A percentile compares a stretch with the other conserved stretches of the same genome.
Evolutionary conservation across 75 land plant genomes (phyloP).

Genomic region (Picea glauca): DNA sequence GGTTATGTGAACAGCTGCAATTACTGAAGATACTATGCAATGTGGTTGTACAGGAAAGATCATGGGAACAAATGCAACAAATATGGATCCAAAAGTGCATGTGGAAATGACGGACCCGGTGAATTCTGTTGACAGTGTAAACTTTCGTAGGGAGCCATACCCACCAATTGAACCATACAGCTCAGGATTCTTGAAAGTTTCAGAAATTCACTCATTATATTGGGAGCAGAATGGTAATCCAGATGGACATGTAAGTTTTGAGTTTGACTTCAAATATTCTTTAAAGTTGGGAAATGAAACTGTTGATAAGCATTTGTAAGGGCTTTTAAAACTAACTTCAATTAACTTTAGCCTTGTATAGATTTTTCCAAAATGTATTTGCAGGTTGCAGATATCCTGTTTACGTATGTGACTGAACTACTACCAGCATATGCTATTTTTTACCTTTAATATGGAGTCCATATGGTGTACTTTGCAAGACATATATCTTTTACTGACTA

Average conservation of each 20-base stretch:
- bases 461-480: neutral
- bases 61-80: neutral
- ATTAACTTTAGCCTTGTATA: neutral
- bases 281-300: neutral
- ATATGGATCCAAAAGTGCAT: slow-evolving; percentile 1
- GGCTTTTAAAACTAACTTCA: neutral
- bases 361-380: neutral
- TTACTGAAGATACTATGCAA: neutral
- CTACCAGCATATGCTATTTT: neutral
- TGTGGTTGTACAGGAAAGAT: neutral
- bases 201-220: slow-evolving; percentile 80
- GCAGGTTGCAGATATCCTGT: neutral
- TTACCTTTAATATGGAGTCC: neutral
- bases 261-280: neutral
- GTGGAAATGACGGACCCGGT: neutral
- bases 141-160: slow-evolving; percentile 29
- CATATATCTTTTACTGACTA: neutral
- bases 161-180: slow-evolving; percentile 63
- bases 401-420: neutral
- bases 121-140: neutral
- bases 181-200: slow-evolving; percentile 77
- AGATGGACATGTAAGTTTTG: slow-evolving; percentile 66
- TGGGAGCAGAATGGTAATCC: slow-evolving; percentile 96
- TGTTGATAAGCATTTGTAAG: neutral
- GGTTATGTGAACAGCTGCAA: neutral